Conservation (phyloP, 768 basidiomycete genomes). For the Suillus decipiens region DNA sequence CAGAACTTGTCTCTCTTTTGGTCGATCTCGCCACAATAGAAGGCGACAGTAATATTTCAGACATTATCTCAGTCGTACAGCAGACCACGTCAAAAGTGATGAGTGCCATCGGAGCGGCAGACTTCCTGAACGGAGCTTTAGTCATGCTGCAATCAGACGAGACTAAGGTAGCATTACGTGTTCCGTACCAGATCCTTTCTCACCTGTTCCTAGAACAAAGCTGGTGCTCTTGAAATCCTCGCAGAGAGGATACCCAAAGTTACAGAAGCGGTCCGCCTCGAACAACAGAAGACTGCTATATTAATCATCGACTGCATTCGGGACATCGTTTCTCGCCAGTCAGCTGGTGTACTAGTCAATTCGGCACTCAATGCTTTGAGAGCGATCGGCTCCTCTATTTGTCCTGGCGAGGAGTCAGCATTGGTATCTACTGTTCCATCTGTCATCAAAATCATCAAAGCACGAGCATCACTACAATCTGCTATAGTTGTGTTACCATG, state of each 20-base stretch:
- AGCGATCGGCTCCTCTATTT: constrained; percentile 57
- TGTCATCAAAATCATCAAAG: constrained; percentile 51
- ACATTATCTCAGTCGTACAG: constrained; percentile 50
- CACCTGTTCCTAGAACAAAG: constrained; percentile 50
- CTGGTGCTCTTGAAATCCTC: constrained; percentile 71
- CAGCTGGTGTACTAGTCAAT: constrained; percentile 40
- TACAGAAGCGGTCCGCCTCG: constrained; percentile 53
- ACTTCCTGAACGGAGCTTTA: constrained; percentile 63
- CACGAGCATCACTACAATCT: constrained; percentile 35
- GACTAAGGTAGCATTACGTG: constrained; percentile 42
- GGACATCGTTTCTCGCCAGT: constrained; percentile 44
- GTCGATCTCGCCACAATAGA: constrained; percentile 49
- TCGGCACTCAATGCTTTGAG: constrained; percentile 63
- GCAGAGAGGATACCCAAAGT: constrained; percentile 65
- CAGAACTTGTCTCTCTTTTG: constrained; percentile 49
- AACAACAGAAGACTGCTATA: constrained; percentile 49
- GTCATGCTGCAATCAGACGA: constrained; percentile 59
- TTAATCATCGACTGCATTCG: constrained; percentile 55
- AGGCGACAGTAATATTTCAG: constrained; percentile 35
- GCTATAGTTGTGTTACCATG: constrained; percentile 59
- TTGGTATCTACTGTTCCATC: constrained; percentile 62
- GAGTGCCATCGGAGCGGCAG: constrained; percentile 63
- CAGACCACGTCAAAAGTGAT: constrained; percentile 55
- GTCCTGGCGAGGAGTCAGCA: constrained; percentile 64
- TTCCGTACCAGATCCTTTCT: constrained; percentile 8